phyloP scores from a whole-genome alignment of 1,139 yeast genomes.

The Yamadazyma friedrichii region DNA sequence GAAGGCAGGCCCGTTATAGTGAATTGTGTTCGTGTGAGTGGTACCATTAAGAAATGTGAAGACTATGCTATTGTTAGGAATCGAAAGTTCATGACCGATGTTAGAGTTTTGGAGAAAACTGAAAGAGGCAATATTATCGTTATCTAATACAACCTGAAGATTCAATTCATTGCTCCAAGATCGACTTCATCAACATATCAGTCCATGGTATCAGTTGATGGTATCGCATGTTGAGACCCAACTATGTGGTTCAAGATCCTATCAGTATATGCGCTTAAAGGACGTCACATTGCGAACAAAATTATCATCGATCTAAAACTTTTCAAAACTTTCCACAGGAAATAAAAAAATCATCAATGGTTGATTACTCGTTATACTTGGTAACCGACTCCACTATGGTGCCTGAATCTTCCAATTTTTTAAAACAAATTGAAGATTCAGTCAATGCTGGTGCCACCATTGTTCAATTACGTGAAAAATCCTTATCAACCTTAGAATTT shows the following conservation, averaged over 20 bases:
- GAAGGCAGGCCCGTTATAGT: constrained; percentile 56
- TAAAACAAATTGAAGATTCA: constrained; percentile 60
- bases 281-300: too few species aligned
- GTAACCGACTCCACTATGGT: constrained; percentile 83
- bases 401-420: constrained; percentile 60
- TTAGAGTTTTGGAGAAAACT: constrained; percentile 7
- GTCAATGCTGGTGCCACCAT: constrained; percentile 73
- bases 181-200: too few species aligned
- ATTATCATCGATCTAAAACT: too few species aligned
- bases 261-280: constrained; percentile 10
- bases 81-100: constrained; percentile 28
- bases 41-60: constrained; percentile 86
- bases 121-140: constrained; percentile 7
- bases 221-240: too few species aligned
- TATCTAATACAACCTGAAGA: too few species aligned
- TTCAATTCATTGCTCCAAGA: too few species aligned
- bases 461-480: constrained; percentile 83
- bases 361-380: constrained; percentile 68
- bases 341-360: constrained; percentile 10
- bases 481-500: constrained; percentile 66
- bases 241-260: too few species aligned
- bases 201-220: too few species aligned
- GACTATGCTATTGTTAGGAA: constrained; percentile 55
- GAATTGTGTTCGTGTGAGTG: constrained; percentile 71
- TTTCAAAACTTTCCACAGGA: not conserved